Base-by-base conservation (phyloP, 495 filamentous ascomycete species). In the Apiosordaria backusii region DNA sequence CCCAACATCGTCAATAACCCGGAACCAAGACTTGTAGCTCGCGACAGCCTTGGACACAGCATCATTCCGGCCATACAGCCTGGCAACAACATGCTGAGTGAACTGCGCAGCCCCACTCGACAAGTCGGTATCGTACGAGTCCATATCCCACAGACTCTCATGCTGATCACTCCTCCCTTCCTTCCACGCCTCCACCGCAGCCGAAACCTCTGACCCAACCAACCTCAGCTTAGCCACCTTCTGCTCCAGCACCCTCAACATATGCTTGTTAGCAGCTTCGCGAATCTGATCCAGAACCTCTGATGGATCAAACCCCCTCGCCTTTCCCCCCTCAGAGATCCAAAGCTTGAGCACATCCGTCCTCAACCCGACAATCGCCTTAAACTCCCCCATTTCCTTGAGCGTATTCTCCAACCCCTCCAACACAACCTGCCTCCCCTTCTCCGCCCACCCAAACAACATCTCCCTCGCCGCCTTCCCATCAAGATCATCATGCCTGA, bases 401-500 rank as follows among this genome's bases (percentile, higher is more conserved):
- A 97, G 77, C 10, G 77, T 81, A 21, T 79, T 80, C 45, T 84
- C 78, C 26, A 92, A 78, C 18, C 86, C 86, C 16, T 81, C 68
- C 5, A 90, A 77, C 50, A 96, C 83, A 2, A 82, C 81, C 13
- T 84, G 79, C 40, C 92, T 86, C 6, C 92, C 91, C 59, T 85
- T 80, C 57, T 81, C 83, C 0, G 92, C 90, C 96, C 95, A 99
- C 52, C 79, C 76, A 50, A 83, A 84, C 22, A 95, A 84, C 60
- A 86, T 83, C 59, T 88, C 84, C 26, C 85, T 81, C 0, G 88
- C 88, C 65, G 92, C 85, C 19, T 79, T 68, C 24, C 84, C 84
- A 24, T 87, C 85, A 26, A 96, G 74, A 67, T 96, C 92, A 64
- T 93, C 92, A 68, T 96, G 85, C 29, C 92, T 87, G 58, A 97